Evolutionary conservation across 75 land plant species (phyloP).

Genomic region (Gnetum montanum): DNA sequence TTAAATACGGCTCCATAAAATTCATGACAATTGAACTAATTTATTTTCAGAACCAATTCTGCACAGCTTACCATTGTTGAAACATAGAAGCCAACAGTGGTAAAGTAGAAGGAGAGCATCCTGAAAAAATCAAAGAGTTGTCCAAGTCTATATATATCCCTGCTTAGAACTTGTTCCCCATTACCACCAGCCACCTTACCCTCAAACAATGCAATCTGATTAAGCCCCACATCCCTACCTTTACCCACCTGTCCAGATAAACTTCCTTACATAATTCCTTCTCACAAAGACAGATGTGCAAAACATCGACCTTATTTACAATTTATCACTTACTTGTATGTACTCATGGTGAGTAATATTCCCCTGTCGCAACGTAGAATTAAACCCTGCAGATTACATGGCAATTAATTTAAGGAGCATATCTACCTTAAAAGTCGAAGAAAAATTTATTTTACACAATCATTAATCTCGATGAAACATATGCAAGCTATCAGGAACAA

Average conservation of each 20-base stretch:
- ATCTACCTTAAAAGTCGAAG: background rate
- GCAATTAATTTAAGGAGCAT: too few relatives aligned
- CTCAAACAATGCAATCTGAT: slow-evolving; percentile 85
- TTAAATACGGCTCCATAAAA: too few relatives aligned
- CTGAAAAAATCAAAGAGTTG: slow-evolving; percentile 82
- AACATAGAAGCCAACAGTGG: slow-evolving; percentile 78
- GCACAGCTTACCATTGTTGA: slow-evolving; percentile 60
- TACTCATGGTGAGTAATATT: slow-evolving; percentile 91
- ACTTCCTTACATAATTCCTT: background rate
- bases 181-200: slow-evolving; percentile 92
- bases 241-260: slow-evolving; percentile 96
- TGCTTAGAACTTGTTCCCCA: slow-evolving; percentile 83
- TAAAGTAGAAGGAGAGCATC: slow-evolving; percentile 82
- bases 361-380: slow-evolving; percentile 82
- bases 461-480: too few relatives aligned
- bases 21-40: too few relatives aligned
- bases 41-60: background rate
- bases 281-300: background rate
- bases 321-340: slow-evolving; percentile 47
- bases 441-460: background rate
- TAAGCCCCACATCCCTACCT: slow-evolving; percentile 84
- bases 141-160: slow-evolving; percentile 80
- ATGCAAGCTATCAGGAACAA: too few relatives aligned
- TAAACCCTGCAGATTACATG: slow-evolving; percentile 51
- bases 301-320: too few relatives aligned